Percentiles rank a stretch among this genome's conserved stretches.
phyloP scores from a whole-genome alignment of 1,284 basidiomycete genomes.

The Pseudozyma thailandica region DNA sequence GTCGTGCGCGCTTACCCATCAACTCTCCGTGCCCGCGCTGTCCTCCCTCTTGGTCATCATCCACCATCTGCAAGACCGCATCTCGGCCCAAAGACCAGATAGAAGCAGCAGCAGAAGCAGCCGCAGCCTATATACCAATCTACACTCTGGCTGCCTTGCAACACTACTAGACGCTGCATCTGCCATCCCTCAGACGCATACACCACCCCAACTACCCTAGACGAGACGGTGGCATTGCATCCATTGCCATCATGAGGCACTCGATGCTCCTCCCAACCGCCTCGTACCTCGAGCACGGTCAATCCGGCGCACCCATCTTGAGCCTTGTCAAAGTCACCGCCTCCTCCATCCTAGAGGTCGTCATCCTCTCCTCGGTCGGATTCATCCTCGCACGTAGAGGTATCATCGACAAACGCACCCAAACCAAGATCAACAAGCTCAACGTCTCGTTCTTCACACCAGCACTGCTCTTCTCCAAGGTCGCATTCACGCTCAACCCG shows the following conservation, averaged over 20 bases:
- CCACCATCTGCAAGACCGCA: no score
- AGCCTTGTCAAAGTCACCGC: conserved; percentile 60
- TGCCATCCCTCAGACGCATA: no score
- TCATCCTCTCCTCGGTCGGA: conserved; percentile 84
- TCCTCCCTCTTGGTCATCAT: not conserved
- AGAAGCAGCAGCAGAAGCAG: no score
- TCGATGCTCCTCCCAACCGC: conserved; percentile 35
- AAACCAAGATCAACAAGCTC: conserved; percentile 74
- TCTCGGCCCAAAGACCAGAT: no score
- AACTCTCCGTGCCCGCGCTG: not conserved
- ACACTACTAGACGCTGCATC: no score
- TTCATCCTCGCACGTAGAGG: conserved; percentile 82
- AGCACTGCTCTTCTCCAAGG: conserved; percentile 90
- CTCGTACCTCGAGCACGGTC: conserved; percentile 40
- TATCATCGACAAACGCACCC: conserved; percentile 87
- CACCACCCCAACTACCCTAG: not conserved
- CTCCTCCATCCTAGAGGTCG: conserved; percentile 84
- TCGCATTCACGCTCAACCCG: conserved; percentile 76
- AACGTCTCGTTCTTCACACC: conserved; percentile 92
- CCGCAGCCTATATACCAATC: no score
- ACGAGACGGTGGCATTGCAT: not conserved
- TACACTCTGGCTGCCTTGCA: not conserved
- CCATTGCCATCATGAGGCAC: conserved; percentile 27
- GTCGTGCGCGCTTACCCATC: not conserved
- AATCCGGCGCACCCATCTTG: conserved; percentile 49